Evolutionary conservation across 208 protist genomes (phyloP).

Genomic region (Leishmania tropica): DNA sequence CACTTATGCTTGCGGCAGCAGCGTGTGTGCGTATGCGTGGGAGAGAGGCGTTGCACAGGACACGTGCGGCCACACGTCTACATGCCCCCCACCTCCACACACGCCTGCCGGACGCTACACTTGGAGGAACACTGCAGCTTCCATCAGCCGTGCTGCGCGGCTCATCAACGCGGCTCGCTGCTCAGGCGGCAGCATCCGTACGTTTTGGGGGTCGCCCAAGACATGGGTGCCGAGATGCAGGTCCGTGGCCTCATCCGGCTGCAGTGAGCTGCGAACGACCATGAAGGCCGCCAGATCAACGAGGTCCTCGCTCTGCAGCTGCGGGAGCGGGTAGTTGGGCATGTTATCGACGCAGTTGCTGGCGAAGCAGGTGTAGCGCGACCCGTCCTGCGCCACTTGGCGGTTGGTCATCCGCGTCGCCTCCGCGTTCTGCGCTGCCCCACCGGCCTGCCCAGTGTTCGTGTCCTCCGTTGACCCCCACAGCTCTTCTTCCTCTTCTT

Average conservation of each 20-base stretch:
- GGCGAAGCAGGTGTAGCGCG: conserved; percentile 40
- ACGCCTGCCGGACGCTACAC: conserved; percentile 17
- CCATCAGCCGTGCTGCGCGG: conserved; percentile 40
- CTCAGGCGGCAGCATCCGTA: conserved; percentile 12
- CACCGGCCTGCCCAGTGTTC: background rate
- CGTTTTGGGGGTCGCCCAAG: conserved; percentile 29
- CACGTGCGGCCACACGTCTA: background rate
- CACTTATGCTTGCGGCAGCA: background rate
- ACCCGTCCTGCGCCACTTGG: conserved; percentile 17
- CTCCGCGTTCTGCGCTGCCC: background rate
- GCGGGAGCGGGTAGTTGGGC: conserved; percentile 40
- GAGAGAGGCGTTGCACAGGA: background rate
- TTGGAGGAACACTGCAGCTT: conserved; percentile 49
- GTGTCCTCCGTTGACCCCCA: conserved; percentile 2
- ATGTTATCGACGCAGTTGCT: conserved; percentile 50
- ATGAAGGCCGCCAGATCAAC: conserved; percentile 44
- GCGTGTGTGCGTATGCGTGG: background rate
- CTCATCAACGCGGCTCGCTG: conserved; percentile 14
- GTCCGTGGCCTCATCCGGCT: conserved; percentile 35
- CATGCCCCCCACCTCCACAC: background rate
- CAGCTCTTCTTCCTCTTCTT: conserved; percentile 16
- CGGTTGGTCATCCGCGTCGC: conserved; percentile 7
- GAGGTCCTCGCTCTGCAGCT: conserved; percentile 32
- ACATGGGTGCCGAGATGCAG: conserved; percentile 28
- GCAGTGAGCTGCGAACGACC: conserved; percentile 38